Evolutionary conservation across 768 basidiomycete genomes (phyloP).

Genomic region (Pisolithus sp.): DNA sequence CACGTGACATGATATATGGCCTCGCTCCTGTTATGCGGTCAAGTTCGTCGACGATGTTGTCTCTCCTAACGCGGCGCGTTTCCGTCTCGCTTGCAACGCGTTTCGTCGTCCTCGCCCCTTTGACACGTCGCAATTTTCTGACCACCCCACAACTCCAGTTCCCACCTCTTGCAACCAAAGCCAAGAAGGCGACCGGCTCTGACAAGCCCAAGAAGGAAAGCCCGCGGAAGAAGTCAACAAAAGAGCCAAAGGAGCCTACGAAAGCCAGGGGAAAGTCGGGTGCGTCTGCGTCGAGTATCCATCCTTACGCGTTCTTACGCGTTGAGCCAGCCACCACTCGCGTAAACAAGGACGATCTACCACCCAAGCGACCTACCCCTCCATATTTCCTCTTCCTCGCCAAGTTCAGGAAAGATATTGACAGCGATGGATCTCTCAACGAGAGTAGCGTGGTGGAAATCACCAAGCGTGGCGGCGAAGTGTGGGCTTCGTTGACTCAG

Average conservation of each 20-base stretch:
- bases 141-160: conserved; percentile 14
- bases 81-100: conserved; percentile 1
- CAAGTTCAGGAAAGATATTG: conserved; percentile 8
- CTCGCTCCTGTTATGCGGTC: neutral
- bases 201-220: neutral
- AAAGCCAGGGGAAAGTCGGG: conserved; percentile 5
- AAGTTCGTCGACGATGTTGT: conserved; percentile 6
- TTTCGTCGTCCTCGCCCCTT: neutral
- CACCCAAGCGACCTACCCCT: conserved; percentile 23
- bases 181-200: neutral
- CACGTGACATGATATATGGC: conserved; percentile 11
- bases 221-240: neutral
- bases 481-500: conserved; percentile 29
- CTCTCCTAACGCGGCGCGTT: conserved; percentile 11
- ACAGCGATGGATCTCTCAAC: neutral
- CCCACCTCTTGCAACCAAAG: neutral
- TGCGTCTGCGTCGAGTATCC: conserved; percentile 5
- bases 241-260: conserved; percentile 7
- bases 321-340: conserved; percentile 6
- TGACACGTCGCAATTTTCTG: conserved; percentile 22
- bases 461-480: conserved; percentile 16
- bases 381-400: conserved; percentile 21
- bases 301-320: neutral
- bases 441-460: neutral
- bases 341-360: conserved; percentile 12